Conservation (phyloP, 1,284 basidiomycete genomes). For the Sphagnurus paluster region DNA sequence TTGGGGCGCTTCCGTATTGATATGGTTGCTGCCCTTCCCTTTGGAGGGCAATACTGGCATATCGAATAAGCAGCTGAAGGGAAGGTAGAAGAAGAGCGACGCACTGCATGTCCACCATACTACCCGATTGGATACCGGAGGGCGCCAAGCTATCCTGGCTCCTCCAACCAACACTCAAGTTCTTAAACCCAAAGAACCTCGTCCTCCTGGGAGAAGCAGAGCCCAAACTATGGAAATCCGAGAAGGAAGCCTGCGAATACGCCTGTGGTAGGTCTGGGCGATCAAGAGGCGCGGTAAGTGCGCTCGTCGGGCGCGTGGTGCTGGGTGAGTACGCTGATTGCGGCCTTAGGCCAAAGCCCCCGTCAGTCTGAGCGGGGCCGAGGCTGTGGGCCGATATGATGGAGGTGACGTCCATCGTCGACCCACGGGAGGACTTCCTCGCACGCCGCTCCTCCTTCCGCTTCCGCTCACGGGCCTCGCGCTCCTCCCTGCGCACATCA, state of each 20-base stretch:
- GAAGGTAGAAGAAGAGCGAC: slow-evolving; percentile 33
- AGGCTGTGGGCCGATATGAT: slow-evolving; percentile 66
- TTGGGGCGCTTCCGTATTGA: slow-evolving; percentile 38
- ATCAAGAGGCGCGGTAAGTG: slow-evolving; percentile 60
- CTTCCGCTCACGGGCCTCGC: slow-evolving; percentile 63
- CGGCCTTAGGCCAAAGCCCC: slow-evolving; percentile 49
- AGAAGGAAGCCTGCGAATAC: slow-evolving; percentile 76
- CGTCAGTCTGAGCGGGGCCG: slow-evolving; percentile 53
- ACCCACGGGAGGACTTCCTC: slow-evolving; percentile 70
- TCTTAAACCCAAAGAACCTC: slow-evolving; percentile 82
- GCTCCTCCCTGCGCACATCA: slow-evolving; percentile 78
- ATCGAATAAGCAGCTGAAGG: slow-evolving; percentile 12
- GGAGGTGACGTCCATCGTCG: slow-evolving; percentile 66
- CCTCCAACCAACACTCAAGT: slow-evolving; percentile 71
- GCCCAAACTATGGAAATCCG: slow-evolving; percentile 71
- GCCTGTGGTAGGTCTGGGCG: slow-evolving; percentile 59
- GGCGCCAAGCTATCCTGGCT: slow-evolving; percentile 78
- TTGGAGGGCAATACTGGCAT: slow-evolving; percentile 67
- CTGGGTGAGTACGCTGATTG: slow-evolving; percentile 63
- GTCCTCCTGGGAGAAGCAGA: slow-evolving; percentile 68
- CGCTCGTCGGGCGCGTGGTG: slow-evolving; percentile 61
- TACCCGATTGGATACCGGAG: slow-evolving; percentile 71
- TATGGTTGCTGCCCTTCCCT: slow-evolving; percentile 52
- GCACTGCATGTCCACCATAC: slow-evolving; percentile 95
- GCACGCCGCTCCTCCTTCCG: slow-evolving; percentile 71